Base-by-base conservation (phyloP, 495 filamentous ascomycete genomes). In the Pseudomonodictys pantanalensis region DNA sequence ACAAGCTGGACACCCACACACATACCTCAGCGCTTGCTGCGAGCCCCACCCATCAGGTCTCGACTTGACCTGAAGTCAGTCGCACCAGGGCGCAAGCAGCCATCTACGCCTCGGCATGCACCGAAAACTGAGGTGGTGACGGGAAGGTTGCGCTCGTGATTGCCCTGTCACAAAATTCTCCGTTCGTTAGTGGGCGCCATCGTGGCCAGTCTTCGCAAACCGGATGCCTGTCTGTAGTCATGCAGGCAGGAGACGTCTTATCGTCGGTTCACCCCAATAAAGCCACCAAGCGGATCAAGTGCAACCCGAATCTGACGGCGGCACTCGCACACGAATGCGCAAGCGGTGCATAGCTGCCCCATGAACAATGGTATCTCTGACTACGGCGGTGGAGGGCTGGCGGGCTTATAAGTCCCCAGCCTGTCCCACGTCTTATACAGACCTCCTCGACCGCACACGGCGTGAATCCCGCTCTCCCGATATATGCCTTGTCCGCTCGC, bases 341-440 rank as follows among this genome's bases (percentile, higher is more conserved):
- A 57, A 47, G 15, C 42, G 53, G 48, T 22, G 53, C 42, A 49
- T 26, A 39, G 25, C 47, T 33, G 52, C 28, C 42, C 52, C 47
- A 54, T 47, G 25, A 20, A 47, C 28, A 42, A 42, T 48, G 17
- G 30, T 48, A 49, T 47, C 32, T 26, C 18, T 47, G 38, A 41
- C 22, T 20, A 23, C 30, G 18, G 17, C 11, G 30, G 28, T 17
- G 38, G 58, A 10, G 48, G 39, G 39, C 57, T 39, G 39, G 38
- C 39, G n/a, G 10, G 2, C 24, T 28, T 60, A 60, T 60, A 60
- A 60, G 58, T 54, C 53, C 29, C 39, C 29, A 45, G 46, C 25
- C 47, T 23, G 38, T 17, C 38, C 15, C 30, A 9, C 29, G 38
- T 23, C 29, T 11, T 15, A n/a, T 46, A 24, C 41, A 15, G 20